Percentiles rank a stretch among this genome's conserved stretches.
Conservation (phyloP, 352 stramenopile species). For the Phytophthora multivora region DNA sequence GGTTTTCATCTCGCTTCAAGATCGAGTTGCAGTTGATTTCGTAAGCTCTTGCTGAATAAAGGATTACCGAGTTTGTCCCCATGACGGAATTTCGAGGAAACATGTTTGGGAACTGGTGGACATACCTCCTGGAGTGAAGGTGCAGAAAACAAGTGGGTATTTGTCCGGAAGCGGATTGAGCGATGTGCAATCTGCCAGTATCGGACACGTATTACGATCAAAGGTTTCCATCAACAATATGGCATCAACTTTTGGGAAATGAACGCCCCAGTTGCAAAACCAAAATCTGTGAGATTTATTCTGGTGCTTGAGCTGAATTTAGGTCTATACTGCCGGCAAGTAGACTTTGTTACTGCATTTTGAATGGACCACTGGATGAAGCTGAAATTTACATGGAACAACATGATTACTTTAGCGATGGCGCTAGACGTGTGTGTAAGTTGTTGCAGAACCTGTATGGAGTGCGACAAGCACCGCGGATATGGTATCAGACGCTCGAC, state of each 20-base stretch:
- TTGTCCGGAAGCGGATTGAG: background rate
- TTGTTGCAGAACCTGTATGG: background rate
- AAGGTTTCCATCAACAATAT: conserved; percentile 2
- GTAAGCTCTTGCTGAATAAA: conserved; percentile 10
- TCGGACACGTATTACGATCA: background rate
- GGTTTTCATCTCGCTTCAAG: conserved; percentile 1
- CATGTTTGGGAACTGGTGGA: conserved; percentile 7
- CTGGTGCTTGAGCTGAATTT: background rate
- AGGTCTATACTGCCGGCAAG: background rate
- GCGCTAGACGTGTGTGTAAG: background rate
- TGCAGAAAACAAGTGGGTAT: conserved; percentile 3
- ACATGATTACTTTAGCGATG: background rate
- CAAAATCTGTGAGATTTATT: background rate
- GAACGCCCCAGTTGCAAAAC: background rate
- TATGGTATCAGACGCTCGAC: background rate
- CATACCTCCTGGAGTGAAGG: background rate
- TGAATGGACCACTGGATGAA: background rate
- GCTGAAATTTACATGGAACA: background rate
- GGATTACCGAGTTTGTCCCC: background rate
- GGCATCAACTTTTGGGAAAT: conserved; percentile 1
- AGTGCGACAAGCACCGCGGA: background rate
- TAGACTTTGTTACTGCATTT: background rate
- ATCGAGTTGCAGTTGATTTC: conserved; percentile 6
- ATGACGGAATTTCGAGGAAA: too few species aligned
- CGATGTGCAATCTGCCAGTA: conserved; percentile 6